Evolutionary conservation across 2,329 filamentous ascomycete species (phyloP), one percentile per base, ranked within the genome.

Genomic region (Colletotrichum costaricense): DNA sequence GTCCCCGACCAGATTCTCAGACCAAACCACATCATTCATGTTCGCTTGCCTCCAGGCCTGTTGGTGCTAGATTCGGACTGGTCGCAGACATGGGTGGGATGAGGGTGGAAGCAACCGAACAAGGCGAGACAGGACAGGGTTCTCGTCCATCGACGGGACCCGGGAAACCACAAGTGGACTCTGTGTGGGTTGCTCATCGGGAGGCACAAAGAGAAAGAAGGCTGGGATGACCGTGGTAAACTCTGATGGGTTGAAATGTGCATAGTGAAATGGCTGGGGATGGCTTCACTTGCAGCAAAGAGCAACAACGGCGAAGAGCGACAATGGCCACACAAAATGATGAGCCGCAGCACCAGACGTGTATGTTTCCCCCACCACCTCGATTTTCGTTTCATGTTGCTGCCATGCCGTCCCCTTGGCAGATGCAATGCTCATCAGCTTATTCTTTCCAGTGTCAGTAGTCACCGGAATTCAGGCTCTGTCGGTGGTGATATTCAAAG

Each of bases 241-340:
- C 33, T 65, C 5, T 65, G 67, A 66, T 65, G 42, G 33, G 42
- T 28, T 59, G 60, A 38, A 28, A n/a, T 52, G 55, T 64, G 66
- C 52, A 65, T 60, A 57, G 63, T 42, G 5, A 24, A 38, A 70
- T 73, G 70, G 70, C 70, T 73, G 70, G 70, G 67, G 69, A 70
- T 70, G 60, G 67, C 70, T 38, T 73, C 70, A 73, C 66, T 70
- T 38, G 38, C 66, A 55, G 35, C 63, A 28, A 42, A 49, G 19
- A 46, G 2, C 3, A n/a, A 46, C 19, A 19, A 38, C 11, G 24
- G 24, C 24, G 14, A 35, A 49, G 19, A 11, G 3, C 42, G 1
- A 28, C 19, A 57, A 26, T 14, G 14, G 55, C 11, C 46, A 14
- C 14, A 56, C 28, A 11, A 16, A 33, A 16, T 26, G 46, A 24